Conservation (phyloP, 78 protist species). For the Dictyostelium brefeldianum region DNA sequence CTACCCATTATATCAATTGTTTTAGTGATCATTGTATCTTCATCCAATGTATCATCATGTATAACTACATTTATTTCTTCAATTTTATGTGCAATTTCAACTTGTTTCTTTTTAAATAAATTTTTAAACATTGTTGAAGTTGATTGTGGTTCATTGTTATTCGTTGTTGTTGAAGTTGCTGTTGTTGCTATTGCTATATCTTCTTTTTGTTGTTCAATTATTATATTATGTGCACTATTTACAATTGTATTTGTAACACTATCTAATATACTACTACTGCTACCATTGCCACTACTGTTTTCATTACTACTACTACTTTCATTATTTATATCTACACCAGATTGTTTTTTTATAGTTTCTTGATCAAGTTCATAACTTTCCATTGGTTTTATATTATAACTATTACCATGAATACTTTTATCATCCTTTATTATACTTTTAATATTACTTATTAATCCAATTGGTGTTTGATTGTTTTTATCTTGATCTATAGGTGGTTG, state of each 20-base stretch:
- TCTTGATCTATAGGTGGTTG: neutral
- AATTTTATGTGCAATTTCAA: neutral
- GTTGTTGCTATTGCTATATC: neutral
- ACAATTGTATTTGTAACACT: neutral
- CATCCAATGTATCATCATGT: constrained; percentile 9
- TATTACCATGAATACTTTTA: neutral
- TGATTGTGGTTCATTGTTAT: neutral
- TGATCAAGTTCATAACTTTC: neutral
- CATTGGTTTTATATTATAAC: constrained; percentile 2
- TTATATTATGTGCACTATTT: neutral
- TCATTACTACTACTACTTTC: neutral
- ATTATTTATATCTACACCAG: neutral
- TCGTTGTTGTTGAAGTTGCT: neutral
- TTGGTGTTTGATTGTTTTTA: neutral
- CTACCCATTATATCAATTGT: constrained; percentile 3
- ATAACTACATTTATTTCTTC: constrained; percentile 1
- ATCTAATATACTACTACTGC: neutral
- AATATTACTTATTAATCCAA: neutral
- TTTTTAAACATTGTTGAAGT: neutral
- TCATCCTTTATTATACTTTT: constrained; percentile 14
- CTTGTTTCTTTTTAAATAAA: neutral
- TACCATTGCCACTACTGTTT: neutral
- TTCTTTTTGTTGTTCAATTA: neutral
- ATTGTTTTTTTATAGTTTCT: neutral
- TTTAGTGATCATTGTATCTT: neutral